Evolutionary conservation across 23 red algal genomes (phyloP).

Genomic region (Gracilaria vermiculophylla): DNA sequence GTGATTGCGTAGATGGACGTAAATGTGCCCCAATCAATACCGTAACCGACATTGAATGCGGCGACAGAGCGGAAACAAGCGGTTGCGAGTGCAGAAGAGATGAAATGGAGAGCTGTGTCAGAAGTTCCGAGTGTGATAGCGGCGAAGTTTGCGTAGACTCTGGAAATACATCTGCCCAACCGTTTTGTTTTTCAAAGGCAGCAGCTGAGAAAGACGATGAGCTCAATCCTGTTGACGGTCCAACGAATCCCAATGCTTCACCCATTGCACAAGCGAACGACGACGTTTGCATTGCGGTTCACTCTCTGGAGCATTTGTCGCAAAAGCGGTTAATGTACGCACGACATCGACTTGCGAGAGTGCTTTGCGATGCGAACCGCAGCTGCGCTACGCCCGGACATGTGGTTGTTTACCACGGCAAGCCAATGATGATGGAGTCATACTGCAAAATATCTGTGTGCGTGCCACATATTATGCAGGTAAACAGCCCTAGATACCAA

Average conservation of each 20-base stretch:
- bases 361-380: slow-evolving; percentile 15
- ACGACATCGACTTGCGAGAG: slow-evolving; percentile 10
- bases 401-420: slow-evolving; percentile 13
- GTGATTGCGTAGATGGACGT: slow-evolving; percentile 12
- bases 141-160: slow-evolving; percentile 29
- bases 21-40: slow-evolving; percentile 11
- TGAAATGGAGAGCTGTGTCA: not conserved
- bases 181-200: slow-evolving; percentile 1
- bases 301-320: slow-evolving; percentile 1
- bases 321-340: not conserved
- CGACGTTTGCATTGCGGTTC: slow-evolving; percentile 32
- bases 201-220: slow-evolving; percentile 10
- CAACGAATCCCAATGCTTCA: slow-evolving; percentile 3
- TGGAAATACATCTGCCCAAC: not conserved
- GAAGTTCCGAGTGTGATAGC: slow-evolving; percentile 2
- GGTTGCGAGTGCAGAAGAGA: not conserved
- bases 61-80: not conserved
- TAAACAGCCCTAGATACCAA: slow-evolving; percentile 18
- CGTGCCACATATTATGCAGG: not conserved
- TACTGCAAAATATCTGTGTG: not conserved
- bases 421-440: slow-evolving; percentile 34
- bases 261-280: not conserved
- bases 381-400: slow-evolving; percentile 43
- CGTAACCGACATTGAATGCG: not conserved
- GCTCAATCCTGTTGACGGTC: slow-evolving; percentile 1